Evolutionary conservation across 441 rosid species (phyloP).

Genomic region (Lepidium campestre): DNA sequence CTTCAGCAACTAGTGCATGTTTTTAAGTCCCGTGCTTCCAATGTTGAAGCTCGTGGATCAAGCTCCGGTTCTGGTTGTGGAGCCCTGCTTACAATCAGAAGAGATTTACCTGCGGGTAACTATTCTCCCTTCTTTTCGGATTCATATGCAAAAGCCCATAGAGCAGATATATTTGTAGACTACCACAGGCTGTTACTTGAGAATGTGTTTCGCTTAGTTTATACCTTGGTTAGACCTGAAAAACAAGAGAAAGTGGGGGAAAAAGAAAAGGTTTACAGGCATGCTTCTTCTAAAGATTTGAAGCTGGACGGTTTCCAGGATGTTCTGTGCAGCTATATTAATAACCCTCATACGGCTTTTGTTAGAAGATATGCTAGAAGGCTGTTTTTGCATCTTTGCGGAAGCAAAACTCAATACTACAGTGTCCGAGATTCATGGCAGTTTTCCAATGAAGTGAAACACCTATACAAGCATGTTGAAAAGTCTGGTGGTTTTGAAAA

Average conservation of each 20-base stretch:
- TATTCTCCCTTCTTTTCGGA: constrained; percentile 99
- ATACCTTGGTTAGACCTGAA: constrained; percentile 96
- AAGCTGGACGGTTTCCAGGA: constrained; percentile 98
- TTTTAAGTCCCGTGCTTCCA: constrained; percentile 73
- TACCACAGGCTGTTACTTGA: constrained; percentile 91
- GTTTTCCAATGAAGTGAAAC: constrained; percentile 90
- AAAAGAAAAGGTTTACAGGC: constrained; percentile 75
- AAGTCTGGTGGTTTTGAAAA: constrained; percentile 96
- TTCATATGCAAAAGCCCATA: constrained; percentile 96
- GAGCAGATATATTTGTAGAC: constrained; percentile 85
- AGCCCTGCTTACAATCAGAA: constrained; percentile 79
- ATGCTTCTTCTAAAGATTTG: constrained; percentile 71
- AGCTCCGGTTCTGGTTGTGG: constrained; percentile 95
- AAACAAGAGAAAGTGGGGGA: constrained; percentile 97
- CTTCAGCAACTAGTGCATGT: constrained; percentile 92
- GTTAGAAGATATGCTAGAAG: constrained; percentile 98
- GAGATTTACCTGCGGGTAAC: constrained; percentile 96
- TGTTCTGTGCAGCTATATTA: constrained; percentile 97
- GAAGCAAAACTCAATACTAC: constrained; percentile 98
- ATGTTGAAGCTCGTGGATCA: constrained; percentile 65
- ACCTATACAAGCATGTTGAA: constrained; percentile 78
- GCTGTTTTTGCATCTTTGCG: constrained; percentile 97
- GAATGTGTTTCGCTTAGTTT: constrained; percentile 91
- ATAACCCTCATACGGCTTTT: constrained; percentile 92
- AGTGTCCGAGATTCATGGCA: constrained; percentile 98